A percentile compares a stretch with the other conserved stretches of the same genome.
Evolutionary conservation across 805 yeast species (phyloP).

Genomic region (Pichia pseudocactophila): DNA sequence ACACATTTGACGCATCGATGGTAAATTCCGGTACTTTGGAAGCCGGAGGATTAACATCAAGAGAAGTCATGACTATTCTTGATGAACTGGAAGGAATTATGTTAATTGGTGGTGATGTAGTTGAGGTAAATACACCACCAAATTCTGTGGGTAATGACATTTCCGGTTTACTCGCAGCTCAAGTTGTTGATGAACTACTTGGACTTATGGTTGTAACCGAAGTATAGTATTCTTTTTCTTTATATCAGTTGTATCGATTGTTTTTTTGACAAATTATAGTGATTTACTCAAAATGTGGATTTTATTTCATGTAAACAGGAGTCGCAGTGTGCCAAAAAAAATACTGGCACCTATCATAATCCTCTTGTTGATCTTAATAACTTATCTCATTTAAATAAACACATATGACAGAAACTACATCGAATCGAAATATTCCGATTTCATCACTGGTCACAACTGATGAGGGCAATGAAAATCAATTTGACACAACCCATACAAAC

Average conservation of each 20-base stretch:
- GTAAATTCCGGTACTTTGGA: conserved; percentile 80
- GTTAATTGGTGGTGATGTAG: conserved; percentile 68
- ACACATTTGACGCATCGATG: conserved; percentile 64
- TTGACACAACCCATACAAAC: too few species aligned
- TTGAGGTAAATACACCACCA: conserved; percentile 59
- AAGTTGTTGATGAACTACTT: conserved; percentile 44
- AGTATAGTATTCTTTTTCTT: background rate
- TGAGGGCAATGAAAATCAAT: too few species aligned
- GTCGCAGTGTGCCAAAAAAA: too few species aligned
- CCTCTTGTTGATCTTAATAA: too few species aligned
- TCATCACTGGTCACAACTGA: background rate
- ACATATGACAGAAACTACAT: background rate
- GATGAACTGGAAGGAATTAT: conserved; percentile 53
- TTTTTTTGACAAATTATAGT: too few species aligned
- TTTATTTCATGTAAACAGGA: too few species aligned
- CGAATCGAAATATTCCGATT: background rate
- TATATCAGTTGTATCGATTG: background rate
- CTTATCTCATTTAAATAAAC: too few species aligned
- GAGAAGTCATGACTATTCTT: conserved; percentile 52
- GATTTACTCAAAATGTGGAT: too few species aligned
- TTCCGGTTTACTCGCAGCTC: conserved; percentile 59
- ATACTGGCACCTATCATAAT: too few species aligned
- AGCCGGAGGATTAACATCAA: conserved; percentile 61
- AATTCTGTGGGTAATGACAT: conserved; percentile 51
- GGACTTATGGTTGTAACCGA: conserved; percentile 36